Percentiles rank a stretch among this genome's conserved stretches.
phyloP scores from a whole-genome alignment of 441 rosid species.

The Biscutella auriculata region DNA sequence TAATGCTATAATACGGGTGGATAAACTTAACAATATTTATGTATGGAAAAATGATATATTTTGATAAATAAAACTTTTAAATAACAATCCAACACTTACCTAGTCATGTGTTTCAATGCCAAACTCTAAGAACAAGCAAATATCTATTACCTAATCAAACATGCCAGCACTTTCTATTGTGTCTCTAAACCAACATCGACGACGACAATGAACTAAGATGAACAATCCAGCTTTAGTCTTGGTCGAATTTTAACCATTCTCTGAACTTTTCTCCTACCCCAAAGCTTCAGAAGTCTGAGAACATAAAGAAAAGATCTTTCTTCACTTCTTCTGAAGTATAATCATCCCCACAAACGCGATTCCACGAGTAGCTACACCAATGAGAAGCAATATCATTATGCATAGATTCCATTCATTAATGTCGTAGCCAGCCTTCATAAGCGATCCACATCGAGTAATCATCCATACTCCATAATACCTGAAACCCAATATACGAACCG shows the following conservation, averaged over 20 bases:
- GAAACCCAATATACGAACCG: conserved; percentile 1
- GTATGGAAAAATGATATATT: too few species aligned
- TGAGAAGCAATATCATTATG: conserved; percentile 39
- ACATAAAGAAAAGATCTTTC: background rate
- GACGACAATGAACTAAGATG: background rate
- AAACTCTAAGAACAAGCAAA: background rate
- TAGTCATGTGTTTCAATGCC: too few species aligned
- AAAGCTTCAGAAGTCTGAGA: background rate
- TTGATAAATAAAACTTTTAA: too few species aligned
- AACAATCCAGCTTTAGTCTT: background rate
- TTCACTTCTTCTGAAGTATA: conserved; percentile 53
- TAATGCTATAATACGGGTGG: too few species aligned
- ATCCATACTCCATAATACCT: conserved; percentile 92
- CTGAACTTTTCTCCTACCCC: background rate
- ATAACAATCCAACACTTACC: too few species aligned
- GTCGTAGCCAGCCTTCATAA: conserved; percentile 44
- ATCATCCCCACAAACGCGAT: conserved; percentile 63
- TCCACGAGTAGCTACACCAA: conserved; percentile 38
- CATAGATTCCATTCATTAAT: conserved; percentile 54
- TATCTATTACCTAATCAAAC: background rate
- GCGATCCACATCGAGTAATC: conserved; percentile 70
- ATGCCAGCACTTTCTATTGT: background rate
- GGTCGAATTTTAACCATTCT: background rate
- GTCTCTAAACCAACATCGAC: background rate
- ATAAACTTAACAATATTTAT: too few species aligned